Evolutionary conservation across 75 land plant genomes (phyloP).

Genomic region (Cryptomeria japonica): DNA sequence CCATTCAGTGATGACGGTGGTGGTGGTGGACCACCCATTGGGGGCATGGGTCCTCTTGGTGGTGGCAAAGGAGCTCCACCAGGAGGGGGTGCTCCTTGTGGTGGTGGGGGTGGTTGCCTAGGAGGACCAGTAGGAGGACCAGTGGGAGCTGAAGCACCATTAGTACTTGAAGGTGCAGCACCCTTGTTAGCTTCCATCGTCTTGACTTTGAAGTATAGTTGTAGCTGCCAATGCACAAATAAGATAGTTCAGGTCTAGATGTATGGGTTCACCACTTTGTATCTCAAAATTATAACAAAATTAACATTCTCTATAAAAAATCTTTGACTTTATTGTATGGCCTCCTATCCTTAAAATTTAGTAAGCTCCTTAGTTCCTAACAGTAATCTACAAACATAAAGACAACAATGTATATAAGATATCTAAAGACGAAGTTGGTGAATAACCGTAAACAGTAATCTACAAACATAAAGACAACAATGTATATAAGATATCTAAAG

Average conservation of each 20-base stretch:
- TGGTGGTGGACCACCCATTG: slow-evolving; percentile 35
- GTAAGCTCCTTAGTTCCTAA: neutral
- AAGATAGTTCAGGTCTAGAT: neutral
- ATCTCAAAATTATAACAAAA: neutral
- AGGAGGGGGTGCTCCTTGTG: slow-evolving; percentile 52
- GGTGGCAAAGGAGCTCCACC: slow-evolving; percentile 57
- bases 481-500: neutral
- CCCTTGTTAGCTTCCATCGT: slow-evolving; percentile 62
- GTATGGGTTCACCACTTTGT: slow-evolving; percentile 1
- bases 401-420: slow-evolving; percentile 4
- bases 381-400: neutral
- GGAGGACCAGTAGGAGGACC: slow-evolving; percentile 45
- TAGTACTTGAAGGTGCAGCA: slow-evolving; percentile 45
- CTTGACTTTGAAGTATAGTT: slow-evolving; percentile 84
- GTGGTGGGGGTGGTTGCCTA: slow-evolving; percentile 57
- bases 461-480: slow-evolving; percentile 4
- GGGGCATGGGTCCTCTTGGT: slow-evolving; percentile 43
- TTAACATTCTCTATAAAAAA: neutral
- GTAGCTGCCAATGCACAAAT: slow-evolving; percentile 47
- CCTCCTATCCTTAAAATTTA: slow-evolving; percentile 1
- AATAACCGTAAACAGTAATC: slow-evolving; percentile 49
- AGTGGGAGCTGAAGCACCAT: slow-evolving; percentile 55
- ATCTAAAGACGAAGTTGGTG: slow-evolving; percentile 8
- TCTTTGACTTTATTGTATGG: neutral
- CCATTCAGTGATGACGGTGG: slow-evolving; percentile 58